Conservation (phyloP, 116 monocot genomes). For the Cymodocea nodosa region DNA sequence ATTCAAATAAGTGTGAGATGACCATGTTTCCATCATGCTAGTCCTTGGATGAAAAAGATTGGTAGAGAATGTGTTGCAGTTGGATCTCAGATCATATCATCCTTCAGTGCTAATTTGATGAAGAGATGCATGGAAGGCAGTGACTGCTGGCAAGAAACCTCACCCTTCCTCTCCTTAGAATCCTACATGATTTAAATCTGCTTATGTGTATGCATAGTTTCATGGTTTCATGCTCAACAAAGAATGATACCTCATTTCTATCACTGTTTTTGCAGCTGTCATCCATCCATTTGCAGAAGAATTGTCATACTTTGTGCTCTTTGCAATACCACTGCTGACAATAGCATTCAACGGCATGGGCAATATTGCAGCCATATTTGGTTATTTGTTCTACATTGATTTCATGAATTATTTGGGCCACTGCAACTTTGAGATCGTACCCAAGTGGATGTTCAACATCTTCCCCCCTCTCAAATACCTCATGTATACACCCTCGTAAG, state of each 20-base stretch:
- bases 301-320: conserved; percentile 46
- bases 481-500: conserved; percentile 92
- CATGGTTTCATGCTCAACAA: too few relatives aligned
- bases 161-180: too few relatives aligned
- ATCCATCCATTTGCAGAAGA: conserved; percentile 87
- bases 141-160: not conserved
- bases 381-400: conserved; percentile 61
- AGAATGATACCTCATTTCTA: too few relatives aligned
- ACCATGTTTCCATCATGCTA: too few relatives aligned
- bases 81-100: too few relatives aligned
- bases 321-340: conserved; percentile 37
- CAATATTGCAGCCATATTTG: conserved; percentile 8
- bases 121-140: not conserved
- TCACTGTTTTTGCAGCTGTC: conserved; percentile 35
- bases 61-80: too few relatives aligned
- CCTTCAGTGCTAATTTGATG: not conserved
- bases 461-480: conserved; percentile 28
- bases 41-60: too few relatives aligned
- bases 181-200: too few relatives aligned
- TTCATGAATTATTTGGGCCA: conserved; percentile 92
- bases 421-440: conserved; percentile 88
- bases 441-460: conserved; percentile 40
- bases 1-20: too few relatives aligned
- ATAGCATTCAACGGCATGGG: conserved; percentile 17
- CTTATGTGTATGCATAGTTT: too few relatives aligned